Percentiles rank a stretch among this genome's conserved stretches.
Conservation (phyloP, 805 yeast genomes). For the Kuraishia molischiana region DNA sequence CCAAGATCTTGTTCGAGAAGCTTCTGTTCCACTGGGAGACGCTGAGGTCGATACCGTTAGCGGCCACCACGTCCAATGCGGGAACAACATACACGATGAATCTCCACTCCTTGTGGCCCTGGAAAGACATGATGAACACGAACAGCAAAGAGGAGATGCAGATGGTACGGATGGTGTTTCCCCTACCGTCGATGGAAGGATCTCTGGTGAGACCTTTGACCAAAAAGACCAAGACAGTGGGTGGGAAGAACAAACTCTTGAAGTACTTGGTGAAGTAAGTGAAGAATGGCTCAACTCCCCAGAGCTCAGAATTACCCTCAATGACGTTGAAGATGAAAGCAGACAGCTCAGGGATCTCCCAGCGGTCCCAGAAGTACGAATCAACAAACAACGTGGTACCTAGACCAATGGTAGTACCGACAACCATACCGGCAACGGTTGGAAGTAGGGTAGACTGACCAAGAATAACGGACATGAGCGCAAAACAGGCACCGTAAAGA, state of each 20-base stretch:
- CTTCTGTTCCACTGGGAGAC: slow-evolving; percentile 1
- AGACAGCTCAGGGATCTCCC: slow-evolving; percentile 58
- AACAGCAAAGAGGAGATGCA: slow-evolving; percentile 43
- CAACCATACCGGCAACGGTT: slow-evolving; percentile 27
- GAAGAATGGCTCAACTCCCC: slow-evolving; percentile 78
- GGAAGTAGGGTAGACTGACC: slow-evolving; percentile 29
- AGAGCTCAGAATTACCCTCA: slow-evolving; percentile 60
- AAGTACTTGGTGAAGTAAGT: slow-evolving; percentile 54
- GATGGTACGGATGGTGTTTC: slow-evolving; percentile 30
- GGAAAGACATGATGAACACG: slow-evolving; percentile 60
- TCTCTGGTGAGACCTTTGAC: slow-evolving; percentile 23
- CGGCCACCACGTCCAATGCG: slow-evolving; percentile 44
- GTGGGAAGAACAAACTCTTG: slow-evolving; percentile 35
- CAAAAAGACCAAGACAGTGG: slow-evolving; percentile 30
- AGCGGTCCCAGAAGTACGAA: slow-evolving; percentile 62
- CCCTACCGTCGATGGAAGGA: slow-evolving; percentile 1
- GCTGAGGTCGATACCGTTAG: slow-evolving; percentile 8
- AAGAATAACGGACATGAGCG: slow-evolving; percentile 8
- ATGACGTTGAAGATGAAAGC: slow-evolving; percentile 69
- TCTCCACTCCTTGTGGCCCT: slow-evolving; percentile 93
- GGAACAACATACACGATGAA: slow-evolving; percentile 76
- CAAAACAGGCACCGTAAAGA: slow-evolving; percentile 40
- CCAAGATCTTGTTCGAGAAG: not conserved
- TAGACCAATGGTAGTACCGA: slow-evolving; percentile 47
- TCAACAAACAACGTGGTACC: slow-evolving; percentile 44